Evolutionary conservation across 1,284 basidiomycete genomes (phyloP).

Genomic region (Vanrija sp.): DNA sequence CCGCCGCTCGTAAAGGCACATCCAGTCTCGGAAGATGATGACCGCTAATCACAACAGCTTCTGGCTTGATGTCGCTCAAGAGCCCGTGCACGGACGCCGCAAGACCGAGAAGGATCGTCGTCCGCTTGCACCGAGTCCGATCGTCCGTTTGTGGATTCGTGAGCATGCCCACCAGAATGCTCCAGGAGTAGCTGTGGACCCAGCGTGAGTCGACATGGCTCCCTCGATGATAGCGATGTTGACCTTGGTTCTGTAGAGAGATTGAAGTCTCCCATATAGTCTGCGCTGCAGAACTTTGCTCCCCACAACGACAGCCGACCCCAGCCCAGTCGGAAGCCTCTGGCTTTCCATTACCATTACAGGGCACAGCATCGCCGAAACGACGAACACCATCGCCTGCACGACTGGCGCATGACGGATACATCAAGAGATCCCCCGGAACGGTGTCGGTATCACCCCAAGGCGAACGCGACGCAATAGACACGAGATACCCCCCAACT

Average conservation of each 20-base stretch:
- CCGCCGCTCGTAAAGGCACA: no score
- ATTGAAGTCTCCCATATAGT: constrained; percentile 26
- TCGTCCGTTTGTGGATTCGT: constrained; percentile 23
- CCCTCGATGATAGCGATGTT: no score
- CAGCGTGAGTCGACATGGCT: constrained; percentile 5
- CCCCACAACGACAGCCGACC: constrained; percentile 1
- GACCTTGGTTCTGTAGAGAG: constrained; percentile 10
- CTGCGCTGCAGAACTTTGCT: constrained; percentile 23
- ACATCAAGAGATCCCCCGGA: no score
- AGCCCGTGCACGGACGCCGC: constrained; percentile 30
- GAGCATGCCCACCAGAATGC: constrained; percentile 10
- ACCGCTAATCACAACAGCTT: constrained; percentile 17
- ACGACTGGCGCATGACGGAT: no score
- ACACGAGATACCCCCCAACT: no score
- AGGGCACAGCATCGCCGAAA: not conserved
- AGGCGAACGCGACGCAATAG: no score
- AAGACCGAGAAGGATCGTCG: constrained; percentile 37
- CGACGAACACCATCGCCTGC: not conserved
- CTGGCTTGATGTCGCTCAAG: constrained; percentile 25
- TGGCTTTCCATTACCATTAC: not conserved
- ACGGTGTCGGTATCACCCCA: no score
- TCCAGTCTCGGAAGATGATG: no score
- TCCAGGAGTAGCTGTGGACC: constrained; percentile 7
- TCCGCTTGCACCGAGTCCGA: constrained; percentile 31
- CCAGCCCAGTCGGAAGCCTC: not conserved